These are phyloP conservation scores for Fragaria nilgerrensis DNA, from an alignment of 306 rosid genomes.

Conservation along the genomic window DNA sequence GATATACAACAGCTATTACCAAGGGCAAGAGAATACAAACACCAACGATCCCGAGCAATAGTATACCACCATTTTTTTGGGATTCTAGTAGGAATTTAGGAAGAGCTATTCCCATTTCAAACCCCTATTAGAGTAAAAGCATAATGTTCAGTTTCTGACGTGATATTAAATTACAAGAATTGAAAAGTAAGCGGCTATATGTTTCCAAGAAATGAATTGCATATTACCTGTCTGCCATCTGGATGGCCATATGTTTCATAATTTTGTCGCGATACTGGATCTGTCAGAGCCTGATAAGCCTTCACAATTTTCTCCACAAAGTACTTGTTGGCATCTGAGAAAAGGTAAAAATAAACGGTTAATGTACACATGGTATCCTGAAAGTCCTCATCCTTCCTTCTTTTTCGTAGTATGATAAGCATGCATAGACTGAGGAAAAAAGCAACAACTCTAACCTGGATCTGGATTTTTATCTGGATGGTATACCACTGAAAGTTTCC, in stretches of 20 bases:
- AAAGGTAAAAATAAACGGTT: slow-evolving; percentile 5
- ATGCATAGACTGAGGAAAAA: slow-evolving; percentile 23
- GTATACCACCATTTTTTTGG: slow-evolving; percentile 93
- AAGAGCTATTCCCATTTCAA: slow-evolving; percentile 98
- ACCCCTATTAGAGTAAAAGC: slow-evolving; percentile 61
- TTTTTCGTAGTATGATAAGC: slow-evolving; percentile 10
- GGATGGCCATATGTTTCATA: slow-evolving; percentile 99
- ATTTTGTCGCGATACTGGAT: slow-evolving; percentile 82
- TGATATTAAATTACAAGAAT: not conserved
- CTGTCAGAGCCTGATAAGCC: slow-evolving; percentile 96
- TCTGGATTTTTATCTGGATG: slow-evolving; percentile 99
- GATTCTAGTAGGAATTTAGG: slow-evolving; percentile 84
- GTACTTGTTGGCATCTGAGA: slow-evolving; percentile 71
- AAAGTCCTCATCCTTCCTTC: slow-evolving; percentile 7
- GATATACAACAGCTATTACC: slow-evolving; percentile 91
- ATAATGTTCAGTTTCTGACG: slow-evolving; percentile 24
- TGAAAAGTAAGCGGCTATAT: slow-evolving; percentile 8
- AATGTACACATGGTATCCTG: slow-evolving; percentile 11
- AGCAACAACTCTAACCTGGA: slow-evolving; percentile 67
- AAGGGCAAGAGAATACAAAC: slow-evolving; percentile 93
- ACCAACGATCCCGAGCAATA: slow-evolving; percentile 95
- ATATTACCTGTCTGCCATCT: slow-evolving; percentile 87
- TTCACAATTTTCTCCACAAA: slow-evolving; percentile 89
- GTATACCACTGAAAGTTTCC: slow-evolving; percentile 81
- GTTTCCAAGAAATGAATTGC: slow-evolving; percentile 11